phyloP scores from a whole-genome alignment of 2,329 filamentous ascomycete species.

The Penicillium olsonii region DNA sequence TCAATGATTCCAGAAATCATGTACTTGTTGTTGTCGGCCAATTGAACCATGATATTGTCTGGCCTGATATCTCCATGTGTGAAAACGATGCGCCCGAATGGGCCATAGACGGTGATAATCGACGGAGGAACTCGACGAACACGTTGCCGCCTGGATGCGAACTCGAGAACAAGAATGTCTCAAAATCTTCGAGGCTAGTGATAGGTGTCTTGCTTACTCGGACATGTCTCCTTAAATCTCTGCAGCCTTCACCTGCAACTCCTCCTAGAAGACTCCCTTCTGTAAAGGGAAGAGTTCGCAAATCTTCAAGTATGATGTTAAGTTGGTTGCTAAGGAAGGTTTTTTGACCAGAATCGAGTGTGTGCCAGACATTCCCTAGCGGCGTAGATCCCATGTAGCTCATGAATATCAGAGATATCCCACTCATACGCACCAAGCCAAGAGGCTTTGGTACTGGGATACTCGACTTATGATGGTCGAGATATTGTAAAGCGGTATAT shows the following conservation, averaged over 20 bases:
- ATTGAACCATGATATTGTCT: constrained; percentile 28
- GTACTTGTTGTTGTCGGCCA: constrained; percentile 13
- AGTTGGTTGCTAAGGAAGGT: constrained; percentile 20
- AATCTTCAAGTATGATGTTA: constrained; percentile 17
- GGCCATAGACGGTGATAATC: constrained; percentile 4
- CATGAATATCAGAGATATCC: constrained; percentile 25
- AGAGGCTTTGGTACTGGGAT: constrained; percentile 22
- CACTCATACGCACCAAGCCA: constrained; percentile 20
- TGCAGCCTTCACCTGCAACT: constrained; percentile 25
- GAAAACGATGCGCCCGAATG: constrained; percentile 19
- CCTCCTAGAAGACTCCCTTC: constrained; percentile 22
- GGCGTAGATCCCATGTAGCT: constrained; percentile 12
- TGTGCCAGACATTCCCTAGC: constrained; percentile 20
- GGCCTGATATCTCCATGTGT: constrained; percentile 29
- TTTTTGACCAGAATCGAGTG: constrained; percentile 19
- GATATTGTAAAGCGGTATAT: constrained; percentile 29
- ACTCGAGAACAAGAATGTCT: constrained; percentile 22
- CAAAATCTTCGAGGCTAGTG: constrained; percentile 17
- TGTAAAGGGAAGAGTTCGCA: constrained; percentile 19
- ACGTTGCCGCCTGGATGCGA: constrained; percentile 13
- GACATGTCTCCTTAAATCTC: constrained; percentile 26
- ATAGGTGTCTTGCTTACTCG: constrained; percentile 20
- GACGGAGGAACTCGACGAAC: constrained; percentile 20
- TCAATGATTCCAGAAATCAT: constrained; percentile 14
- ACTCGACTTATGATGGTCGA: constrained; percentile 18